Conservation (phyloP, 1,139 yeast species). For the Lodderomyces parapsilosis region DNA sequence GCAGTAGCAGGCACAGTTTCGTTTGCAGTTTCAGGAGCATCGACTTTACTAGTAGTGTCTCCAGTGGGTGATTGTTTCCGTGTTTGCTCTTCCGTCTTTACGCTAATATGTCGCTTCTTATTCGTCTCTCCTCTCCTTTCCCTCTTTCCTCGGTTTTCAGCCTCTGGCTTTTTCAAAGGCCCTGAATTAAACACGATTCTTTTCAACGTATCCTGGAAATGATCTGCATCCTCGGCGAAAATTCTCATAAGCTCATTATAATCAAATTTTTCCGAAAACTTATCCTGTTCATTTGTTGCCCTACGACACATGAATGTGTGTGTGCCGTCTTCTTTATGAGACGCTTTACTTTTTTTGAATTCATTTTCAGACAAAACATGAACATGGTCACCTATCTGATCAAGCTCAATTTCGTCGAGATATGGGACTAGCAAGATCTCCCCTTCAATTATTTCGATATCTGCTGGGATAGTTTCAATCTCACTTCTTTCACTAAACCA, state of each 20-base stretch:
- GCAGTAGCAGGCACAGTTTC: neutral
- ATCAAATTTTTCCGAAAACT: slow-evolving; percentile 35
- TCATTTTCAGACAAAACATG: slow-evolving; percentile 31
- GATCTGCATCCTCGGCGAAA: slow-evolving; percentile 23
- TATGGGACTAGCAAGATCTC: slow-evolving; percentile 47
- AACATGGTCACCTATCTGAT: slow-evolving; percentile 30
- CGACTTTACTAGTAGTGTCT: too few species aligned
- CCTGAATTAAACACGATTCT: slow-evolving; percentile 10
- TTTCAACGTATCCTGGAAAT: slow-evolving; percentile 26
- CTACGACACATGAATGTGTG: slow-evolving; percentile 36
- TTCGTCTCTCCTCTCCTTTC: neutral
- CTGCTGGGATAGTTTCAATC: slow-evolving; percentile 16
- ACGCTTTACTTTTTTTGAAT: slow-evolving; percentile 25
- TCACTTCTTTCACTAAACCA: slow-evolving; percentile 34
- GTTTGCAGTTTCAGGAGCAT: too few species aligned
- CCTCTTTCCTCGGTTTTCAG: neutral
- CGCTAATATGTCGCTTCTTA: neutral
- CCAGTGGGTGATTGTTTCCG: neutral
- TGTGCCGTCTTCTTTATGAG: slow-evolving; percentile 27
- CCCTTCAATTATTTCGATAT: slow-evolving; percentile 15
- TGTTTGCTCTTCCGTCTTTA: neutral
- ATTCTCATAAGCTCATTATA: slow-evolving; percentile 26
- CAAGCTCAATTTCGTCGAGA: slow-evolving; percentile 29
- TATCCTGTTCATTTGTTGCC: slow-evolving; percentile 35
- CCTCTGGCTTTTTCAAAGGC: neutral